Evolutionary conservation across 306 rosid genomes (phyloP).

Genomic region (Macrotyloma uniflorum): DNA sequence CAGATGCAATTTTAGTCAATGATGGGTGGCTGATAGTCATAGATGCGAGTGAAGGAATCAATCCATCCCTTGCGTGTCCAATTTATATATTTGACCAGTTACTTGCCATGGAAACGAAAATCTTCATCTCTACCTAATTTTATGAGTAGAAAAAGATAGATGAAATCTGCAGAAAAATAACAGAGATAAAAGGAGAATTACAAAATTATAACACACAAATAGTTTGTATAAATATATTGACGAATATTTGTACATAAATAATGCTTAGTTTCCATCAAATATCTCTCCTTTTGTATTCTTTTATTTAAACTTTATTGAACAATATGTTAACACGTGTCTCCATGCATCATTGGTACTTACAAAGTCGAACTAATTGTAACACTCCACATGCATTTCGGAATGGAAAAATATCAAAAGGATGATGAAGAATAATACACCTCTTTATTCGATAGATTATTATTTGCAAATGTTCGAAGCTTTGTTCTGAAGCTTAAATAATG

Average conservation of each 20-base stretch:
- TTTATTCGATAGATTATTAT: not conserved
- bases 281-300: not conserved
- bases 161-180: not conserved
- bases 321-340: not conserved
- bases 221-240: not conserved
- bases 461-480: conserved; percentile 7
- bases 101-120: too few relatives aligned
- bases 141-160: not conserved
- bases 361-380: not conserved
- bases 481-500: conserved; percentile 19
- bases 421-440: not conserved
- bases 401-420: not conserved
- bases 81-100: too few relatives aligned
- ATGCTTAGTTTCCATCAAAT: not conserved
- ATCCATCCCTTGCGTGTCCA: not conserved
- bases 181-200: not conserved
- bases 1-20: too few relatives aligned
- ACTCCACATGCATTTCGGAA: not conserved
- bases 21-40: too few relatives aligned
- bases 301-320: not conserved
- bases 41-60: too few relatives aligned
- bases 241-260: not conserved
- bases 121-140: not conserved
- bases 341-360: not conserved
- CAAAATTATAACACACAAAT: not conserved